Conservation (phyloP, 169 alveolate species). For the Neospora caninum region DNA sequence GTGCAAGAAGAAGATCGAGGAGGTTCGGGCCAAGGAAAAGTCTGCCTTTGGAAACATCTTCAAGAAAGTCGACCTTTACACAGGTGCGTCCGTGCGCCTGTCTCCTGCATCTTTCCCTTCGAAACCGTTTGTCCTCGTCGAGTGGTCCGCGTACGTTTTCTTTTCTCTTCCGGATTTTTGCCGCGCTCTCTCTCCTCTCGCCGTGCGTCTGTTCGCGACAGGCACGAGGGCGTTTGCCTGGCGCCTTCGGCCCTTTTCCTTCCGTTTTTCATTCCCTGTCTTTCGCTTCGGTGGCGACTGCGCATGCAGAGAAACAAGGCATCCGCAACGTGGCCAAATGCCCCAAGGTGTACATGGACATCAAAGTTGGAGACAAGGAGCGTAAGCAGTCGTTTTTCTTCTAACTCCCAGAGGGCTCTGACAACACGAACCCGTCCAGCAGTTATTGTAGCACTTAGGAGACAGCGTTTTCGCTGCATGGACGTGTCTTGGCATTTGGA, state of each 20-base stretch:
- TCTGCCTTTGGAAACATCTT: conserved; percentile 24
- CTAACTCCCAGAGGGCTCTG: too few species aligned
- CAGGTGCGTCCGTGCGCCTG: not conserved
- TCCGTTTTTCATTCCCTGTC: not conserved
- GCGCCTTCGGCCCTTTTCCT: not conserved
- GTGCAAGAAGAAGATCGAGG: conserved; percentile 58
- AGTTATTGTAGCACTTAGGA: too few species aligned
- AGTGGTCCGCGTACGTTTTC: too few species aligned
- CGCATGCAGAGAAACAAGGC: conserved; percentile 46
- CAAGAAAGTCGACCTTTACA: conserved; percentile 32
- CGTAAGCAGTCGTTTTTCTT: conserved; percentile 45
- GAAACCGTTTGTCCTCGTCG: too few species aligned
- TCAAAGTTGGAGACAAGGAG: conserved; percentile 24
- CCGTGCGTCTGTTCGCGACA: too few species aligned
- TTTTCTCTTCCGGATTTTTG: too few species aligned
- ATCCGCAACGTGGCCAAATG: conserved; percentile 32
- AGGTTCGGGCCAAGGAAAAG: conserved; percentile 41
- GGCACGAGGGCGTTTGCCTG: too few species aligned
- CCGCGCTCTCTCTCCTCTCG: too few species aligned
- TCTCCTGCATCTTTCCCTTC: too few species aligned
- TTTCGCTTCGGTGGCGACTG: not conserved
- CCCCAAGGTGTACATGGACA: conserved; percentile 53
- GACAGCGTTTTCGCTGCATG: too few species aligned
- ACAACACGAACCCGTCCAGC: too few species aligned
- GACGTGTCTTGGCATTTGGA: too few species aligned